phyloP scores from a whole-genome alignment of 2,329 filamentous ascomycete species.

The Fusarium illudens region DNA sequence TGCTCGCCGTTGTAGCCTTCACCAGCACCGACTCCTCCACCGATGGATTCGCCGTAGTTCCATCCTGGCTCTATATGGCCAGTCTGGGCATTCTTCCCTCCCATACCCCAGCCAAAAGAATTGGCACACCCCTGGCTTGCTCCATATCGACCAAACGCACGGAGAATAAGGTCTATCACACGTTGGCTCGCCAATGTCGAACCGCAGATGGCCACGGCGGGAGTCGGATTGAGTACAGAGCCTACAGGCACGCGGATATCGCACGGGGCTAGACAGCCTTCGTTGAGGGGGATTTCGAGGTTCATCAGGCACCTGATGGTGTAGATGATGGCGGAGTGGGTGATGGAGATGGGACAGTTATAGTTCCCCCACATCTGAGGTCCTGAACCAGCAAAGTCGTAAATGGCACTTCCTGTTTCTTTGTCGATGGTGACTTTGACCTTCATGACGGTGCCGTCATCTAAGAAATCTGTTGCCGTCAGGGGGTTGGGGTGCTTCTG shows the following conservation, averaged over 20 bases:
- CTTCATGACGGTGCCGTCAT: constrained; percentile 49
- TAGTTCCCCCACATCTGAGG: constrained; percentile 48
- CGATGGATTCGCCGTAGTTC: constrained; percentile 88
- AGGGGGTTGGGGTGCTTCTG: constrained; percentile 53
- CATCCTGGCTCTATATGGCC: constrained; percentile 65
- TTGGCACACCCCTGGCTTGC: constrained; percentile 47
- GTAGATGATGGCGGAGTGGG: constrained; percentile 52
- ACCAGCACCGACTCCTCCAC: constrained; percentile 78
- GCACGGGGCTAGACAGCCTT: constrained; percentile 50
- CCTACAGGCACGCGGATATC: constrained; percentile 45
- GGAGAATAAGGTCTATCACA: constrained; percentile 47
- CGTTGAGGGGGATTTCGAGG: constrained; percentile 51
- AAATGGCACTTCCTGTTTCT: constrained; percentile 45
- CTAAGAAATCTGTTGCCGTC: constrained; percentile 46
- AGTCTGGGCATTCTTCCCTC: constrained; percentile 38
- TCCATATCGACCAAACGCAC: constrained; percentile 36
- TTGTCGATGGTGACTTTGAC: constrained; percentile 46
- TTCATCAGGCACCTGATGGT: constrained; percentile 48
- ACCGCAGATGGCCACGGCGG: constrained; percentile 55
- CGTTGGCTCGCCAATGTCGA: constrained; percentile 63
- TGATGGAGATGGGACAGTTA: constrained; percentile 50
- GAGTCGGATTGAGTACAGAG: constrained; percentile 47
- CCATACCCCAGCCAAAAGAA: constrained; percentile 49
- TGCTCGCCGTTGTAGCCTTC: constrained; percentile 75
- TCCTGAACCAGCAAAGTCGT: constrained; percentile 50